These are phyloP conservation scores for Skeletonema grethae DNA, from an alignment of 108 stramenopile genomes.

Conservation along the genomic window DNA sequence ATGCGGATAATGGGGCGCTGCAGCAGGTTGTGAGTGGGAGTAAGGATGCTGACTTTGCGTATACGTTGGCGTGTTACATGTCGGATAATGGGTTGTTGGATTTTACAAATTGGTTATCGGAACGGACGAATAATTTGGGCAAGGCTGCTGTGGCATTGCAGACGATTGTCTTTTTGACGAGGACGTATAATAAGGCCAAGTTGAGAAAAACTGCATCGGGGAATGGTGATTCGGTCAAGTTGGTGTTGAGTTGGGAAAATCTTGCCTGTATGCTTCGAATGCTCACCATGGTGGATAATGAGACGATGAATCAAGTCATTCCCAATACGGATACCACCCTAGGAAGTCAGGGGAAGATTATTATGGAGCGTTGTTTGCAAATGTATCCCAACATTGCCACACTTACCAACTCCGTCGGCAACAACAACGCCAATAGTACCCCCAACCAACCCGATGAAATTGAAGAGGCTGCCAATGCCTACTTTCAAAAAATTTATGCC, in stretches of 20 bases:
- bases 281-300: slow-evolving; percentile 54
- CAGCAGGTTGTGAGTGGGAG: slow-evolving; percentile 54
- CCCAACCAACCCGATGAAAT: slow-evolving; percentile 74
- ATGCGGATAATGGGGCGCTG: not conserved
- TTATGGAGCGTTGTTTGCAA: slow-evolving; percentile 65
- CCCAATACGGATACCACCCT: slow-evolving; percentile 51
- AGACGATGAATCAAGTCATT: slow-evolving; percentile 56
- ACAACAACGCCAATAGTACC: slow-evolving; percentile 32
- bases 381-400: slow-evolving; percentile 55
- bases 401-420: slow-evolving; percentile 13
- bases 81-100: slow-evolving; percentile 84
- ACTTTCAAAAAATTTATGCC: slow-evolving; percentile 98
- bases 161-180: not conserved
- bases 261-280: slow-evolving; percentile 61
- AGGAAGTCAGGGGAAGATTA: slow-evolving; percentile 69
- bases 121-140: slow-evolving; percentile 54
- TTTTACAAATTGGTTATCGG: slow-evolving; percentile 75
- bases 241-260: slow-evolving; percentile 83
- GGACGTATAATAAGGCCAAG: not conserved
- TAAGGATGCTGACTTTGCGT: slow-evolving; percentile 83
- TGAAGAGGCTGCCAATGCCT: slow-evolving; percentile 94
- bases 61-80: slow-evolving; percentile 83
- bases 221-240: not conserved
- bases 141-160: not conserved
- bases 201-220: not conserved